A percentile compares a stretch with the other conserved stretches of the same genome.
phyloP scores from a whole-genome alignment of 306 rosid genomes.

The Lathyrus sativus region DNA sequence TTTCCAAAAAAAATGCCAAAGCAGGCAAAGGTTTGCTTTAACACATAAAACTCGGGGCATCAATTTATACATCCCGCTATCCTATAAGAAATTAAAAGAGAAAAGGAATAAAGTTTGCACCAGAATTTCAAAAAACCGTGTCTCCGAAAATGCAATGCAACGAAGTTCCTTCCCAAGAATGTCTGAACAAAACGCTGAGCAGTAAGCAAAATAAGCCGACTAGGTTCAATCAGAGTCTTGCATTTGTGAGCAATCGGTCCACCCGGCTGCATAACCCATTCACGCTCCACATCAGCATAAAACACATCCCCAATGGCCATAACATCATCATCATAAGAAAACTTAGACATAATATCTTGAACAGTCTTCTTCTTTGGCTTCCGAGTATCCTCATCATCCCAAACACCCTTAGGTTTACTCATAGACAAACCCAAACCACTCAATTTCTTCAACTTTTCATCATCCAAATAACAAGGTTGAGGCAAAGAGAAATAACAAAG shows the following conservation, averaged over 20 bases:
- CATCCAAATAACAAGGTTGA: conserved; percentile 74
- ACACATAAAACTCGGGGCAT: conserved; percentile 23
- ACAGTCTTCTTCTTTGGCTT: conserved; percentile 67
- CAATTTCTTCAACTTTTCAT: conserved; percentile 67
- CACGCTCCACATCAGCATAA: conserved; percentile 73
- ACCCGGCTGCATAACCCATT: conserved; percentile 93
- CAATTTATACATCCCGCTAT: conserved; percentile 1
- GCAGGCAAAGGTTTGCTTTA: conserved; percentile 13
- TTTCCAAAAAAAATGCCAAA: conserved; percentile 7
- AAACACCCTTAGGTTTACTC: conserved; percentile 63
- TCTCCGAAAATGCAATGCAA: conserved; percentile 88
- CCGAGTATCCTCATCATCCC: conserved; percentile 70
- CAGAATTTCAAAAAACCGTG: conserved; percentile 98
- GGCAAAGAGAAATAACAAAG: conserved; percentile 80
- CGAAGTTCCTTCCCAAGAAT: conserved; percentile 77
- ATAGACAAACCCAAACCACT: conserved; percentile 63
- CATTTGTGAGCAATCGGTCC: conserved; percentile 92
- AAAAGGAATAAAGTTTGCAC: conserved; percentile 46
- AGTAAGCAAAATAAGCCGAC: conserved; percentile 71
- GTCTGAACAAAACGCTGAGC: conserved; percentile 98
- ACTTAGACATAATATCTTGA: conserved; percentile 70
- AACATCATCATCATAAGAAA: conserved; percentile 67
- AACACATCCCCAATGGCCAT: conserved; percentile 93
- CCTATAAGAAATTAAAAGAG: neutral
- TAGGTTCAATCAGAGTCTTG: conserved; percentile 84